phyloP scores from a whole-genome alignment of 2,329 filamentous ascomycete genomes.

The Ophiostoma populinum region DNA sequence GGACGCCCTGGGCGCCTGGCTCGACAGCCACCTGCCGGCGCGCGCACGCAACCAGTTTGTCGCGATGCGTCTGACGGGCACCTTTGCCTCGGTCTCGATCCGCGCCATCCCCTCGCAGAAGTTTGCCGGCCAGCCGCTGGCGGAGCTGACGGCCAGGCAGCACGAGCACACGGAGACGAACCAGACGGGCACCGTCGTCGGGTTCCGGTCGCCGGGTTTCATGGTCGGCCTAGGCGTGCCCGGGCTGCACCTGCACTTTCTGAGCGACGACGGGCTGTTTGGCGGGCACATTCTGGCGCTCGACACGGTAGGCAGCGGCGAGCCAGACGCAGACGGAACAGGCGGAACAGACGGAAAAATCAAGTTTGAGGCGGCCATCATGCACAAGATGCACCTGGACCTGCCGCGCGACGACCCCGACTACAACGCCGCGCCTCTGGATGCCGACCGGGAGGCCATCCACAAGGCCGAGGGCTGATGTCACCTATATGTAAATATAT shows the following conservation, averaged over 20 bases:
- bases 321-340: too few species aligned
- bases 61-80: background rate
- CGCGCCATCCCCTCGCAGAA: background rate
- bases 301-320: background rate
- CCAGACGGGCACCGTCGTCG: background rate
- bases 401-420: background rate
- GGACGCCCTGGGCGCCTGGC: background rate
- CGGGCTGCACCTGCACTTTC: conserved; percentile 1
- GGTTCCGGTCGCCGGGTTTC: conserved; percentile 1
- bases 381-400: background rate
- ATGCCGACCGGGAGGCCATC: background rate
- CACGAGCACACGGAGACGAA: background rate
- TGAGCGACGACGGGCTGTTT: background rate
- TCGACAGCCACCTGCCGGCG: background rate
- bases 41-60: conserved; percentile 1
- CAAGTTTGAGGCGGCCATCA: background rate
- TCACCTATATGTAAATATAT: too few species aligned
- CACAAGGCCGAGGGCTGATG: conserved; percentile 1
- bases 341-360: background rate
- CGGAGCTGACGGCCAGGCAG: background rate
- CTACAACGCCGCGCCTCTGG: background rate
- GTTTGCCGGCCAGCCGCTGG: background rate
- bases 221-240: background rate
- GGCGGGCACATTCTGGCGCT: background rate
- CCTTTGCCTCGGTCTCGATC: background rate